A percentile compares a stretch with the other conserved stretches of the same genome.
Evolutionary conservation across 2,329 filamentous ascomycete species (phyloP).

Genomic region (Tetracladium maxilliforme): DNA sequence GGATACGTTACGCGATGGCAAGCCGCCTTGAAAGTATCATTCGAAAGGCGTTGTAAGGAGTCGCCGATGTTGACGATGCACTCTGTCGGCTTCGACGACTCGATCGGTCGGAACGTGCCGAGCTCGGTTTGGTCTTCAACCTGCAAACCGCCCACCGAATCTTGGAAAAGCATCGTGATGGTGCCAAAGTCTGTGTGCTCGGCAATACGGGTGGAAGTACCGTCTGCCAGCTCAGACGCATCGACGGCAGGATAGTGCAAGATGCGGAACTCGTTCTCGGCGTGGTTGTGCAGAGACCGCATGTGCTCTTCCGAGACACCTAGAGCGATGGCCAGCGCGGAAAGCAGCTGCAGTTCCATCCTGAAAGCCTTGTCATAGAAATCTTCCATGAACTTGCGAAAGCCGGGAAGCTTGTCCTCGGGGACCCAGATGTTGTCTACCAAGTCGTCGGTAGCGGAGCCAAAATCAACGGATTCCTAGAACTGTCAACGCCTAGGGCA

Average conservation of each 20-base stretch:
- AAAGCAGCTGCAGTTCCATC: constrained; percentile 25
- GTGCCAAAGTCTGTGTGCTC: constrained; percentile 37
- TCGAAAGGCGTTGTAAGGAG: constrained; percentile 32
- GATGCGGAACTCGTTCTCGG: constrained; percentile 45
- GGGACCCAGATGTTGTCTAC: constrained; percentile 30
- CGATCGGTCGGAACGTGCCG: constrained; percentile 23
- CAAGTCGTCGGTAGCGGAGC: not conserved
- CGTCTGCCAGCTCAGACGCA: constrained; percentile 23
- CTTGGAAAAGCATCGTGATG: constrained; percentile 38
- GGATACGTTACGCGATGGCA: no score
- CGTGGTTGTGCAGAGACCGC: constrained; percentile 36
- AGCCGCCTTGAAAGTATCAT: no score
- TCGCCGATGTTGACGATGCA: constrained; percentile 35
- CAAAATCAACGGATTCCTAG: not conserved
- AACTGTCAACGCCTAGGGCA: not conserved
- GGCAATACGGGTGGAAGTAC: constrained; percentile 28
- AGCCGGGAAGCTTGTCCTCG: constrained; percentile 25
- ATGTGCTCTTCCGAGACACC: constrained; percentile 27
- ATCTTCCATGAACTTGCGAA: constrained; percentile 27
- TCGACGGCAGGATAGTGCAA: constrained; percentile 40
- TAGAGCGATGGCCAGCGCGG: constrained; percentile 28
- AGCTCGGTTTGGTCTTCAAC: constrained; percentile 24
- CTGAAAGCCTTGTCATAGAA: constrained; percentile 33
- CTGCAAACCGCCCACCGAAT: constrained; percentile 32
- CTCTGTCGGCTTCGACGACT: constrained; percentile 21